phyloP scores from a whole-genome alignment of 1,284 basidiomycete species.

The Ceratobasidium sp. region DNA sequence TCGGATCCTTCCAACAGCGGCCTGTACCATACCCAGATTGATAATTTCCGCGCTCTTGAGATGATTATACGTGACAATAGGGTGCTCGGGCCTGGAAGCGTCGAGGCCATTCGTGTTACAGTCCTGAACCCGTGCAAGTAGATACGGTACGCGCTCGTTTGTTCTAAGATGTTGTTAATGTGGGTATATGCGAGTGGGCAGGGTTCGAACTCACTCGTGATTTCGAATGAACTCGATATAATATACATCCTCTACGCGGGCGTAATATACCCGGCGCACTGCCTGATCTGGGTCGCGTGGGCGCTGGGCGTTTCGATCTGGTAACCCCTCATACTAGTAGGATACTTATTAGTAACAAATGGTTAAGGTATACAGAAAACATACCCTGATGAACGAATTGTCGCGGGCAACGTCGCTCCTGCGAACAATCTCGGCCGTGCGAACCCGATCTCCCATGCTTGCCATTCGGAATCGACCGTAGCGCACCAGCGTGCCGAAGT shows the following conservation, averaged over 20 bases:
- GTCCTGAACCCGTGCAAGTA: conserved; percentile 10
- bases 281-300: background rate
- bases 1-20: conserved; percentile 4
- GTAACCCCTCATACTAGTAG: conserved; percentile 14
- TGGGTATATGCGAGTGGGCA: no score
- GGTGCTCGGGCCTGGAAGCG: background rate
- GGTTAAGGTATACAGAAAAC: background rate
- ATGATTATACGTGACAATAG: background rate
- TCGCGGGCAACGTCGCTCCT: conserved; percentile 31
- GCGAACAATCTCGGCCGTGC: conserved; percentile 34
- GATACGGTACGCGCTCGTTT: conserved; percentile 6
- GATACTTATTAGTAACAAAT: background rate
- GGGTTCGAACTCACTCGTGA: background rate
- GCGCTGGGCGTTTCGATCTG: background rate
- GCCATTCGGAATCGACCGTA: conserved; percentile 30
- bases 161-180: no score
- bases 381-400: conserved; percentile 29
- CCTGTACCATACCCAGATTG: background rate
- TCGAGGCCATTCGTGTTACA: conserved; percentile 13
- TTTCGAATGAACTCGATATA: conserved; percentile 10
- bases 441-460: conserved; percentile 16
- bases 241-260: background rate
- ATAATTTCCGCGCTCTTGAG: background rate
- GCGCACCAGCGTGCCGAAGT: conserved; percentile 1
- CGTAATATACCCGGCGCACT: conserved; percentile 3